phyloP scores from a whole-genome alignment of 129 eudicot species.

The Tanacetum coccineum region DNA sequence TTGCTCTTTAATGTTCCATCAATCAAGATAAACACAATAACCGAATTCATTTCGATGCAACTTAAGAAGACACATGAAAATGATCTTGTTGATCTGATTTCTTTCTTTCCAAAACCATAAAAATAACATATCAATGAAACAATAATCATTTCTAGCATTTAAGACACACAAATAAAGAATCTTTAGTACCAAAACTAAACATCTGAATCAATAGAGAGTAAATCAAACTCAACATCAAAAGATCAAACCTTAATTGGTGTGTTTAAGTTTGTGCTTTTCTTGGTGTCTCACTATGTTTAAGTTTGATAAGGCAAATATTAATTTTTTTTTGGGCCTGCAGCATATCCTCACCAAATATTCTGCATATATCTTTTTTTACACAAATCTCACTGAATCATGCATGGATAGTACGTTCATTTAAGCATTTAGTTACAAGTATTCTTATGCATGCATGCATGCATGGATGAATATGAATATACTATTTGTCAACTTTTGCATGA shows the following conservation, averaged over 20 bases:
- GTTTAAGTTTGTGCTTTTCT: slow-evolving; percentile 22
- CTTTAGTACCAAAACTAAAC: slow-evolving; percentile 13
- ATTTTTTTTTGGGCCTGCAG: slow-evolving; percentile 31
- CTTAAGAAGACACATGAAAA: too few species aligned
- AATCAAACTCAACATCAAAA: slow-evolving; percentile 23
- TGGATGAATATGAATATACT: not conserved
- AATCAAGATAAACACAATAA: too few species aligned
- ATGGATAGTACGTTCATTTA: slow-evolving; percentile 12
- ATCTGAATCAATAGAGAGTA: slow-evolving; percentile 6
- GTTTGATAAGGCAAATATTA: slow-evolving; percentile 28
- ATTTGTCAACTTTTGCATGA: slow-evolving; percentile 9
- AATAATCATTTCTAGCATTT: too few species aligned
- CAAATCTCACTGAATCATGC: slow-evolving; percentile 16
- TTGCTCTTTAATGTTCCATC: too few species aligned
- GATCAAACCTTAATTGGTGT: slow-evolving; percentile 24
- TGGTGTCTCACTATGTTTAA: slow-evolving; percentile 26
- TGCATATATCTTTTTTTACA: slow-evolving; percentile 11
- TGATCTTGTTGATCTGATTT: too few species aligned
- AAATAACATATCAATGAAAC: not conserved
- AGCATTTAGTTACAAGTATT: slow-evolving; percentile 20
- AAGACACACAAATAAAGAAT: slow-evolving; percentile 19
- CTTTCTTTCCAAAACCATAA: too few species aligned
- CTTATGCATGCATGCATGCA: slow-evolving; percentile 25
- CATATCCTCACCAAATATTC: slow-evolving; percentile 24
- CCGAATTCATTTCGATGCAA: too few species aligned